These are phyloP conservation scores for Phytopythium vexans DNA, from an alignment of 352 stramenopile species.

Conservation along the genomic window DNA sequence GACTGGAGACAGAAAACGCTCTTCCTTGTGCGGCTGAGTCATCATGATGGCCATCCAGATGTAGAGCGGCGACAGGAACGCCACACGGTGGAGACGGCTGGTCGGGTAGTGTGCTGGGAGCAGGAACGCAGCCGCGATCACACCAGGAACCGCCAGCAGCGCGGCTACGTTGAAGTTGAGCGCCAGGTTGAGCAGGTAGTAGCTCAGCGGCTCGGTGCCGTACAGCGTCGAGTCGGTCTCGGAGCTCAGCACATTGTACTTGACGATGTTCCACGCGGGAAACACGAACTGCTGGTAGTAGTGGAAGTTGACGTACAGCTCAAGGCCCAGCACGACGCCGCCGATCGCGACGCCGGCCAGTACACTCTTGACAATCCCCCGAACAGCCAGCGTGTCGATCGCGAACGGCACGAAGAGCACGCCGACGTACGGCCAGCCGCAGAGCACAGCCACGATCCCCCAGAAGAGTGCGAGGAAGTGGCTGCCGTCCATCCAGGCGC, in stretches of 20 bases:
- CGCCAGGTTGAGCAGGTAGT: conserved; percentile 95
- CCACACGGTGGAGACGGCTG: conserved; percentile 22
- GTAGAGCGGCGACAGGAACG: conserved; percentile 69
- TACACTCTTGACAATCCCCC: conserved; percentile 51
- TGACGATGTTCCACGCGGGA: conserved; percentile 92
- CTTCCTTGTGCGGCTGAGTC: conserved; percentile 97
- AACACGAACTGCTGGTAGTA: conserved; percentile 71
- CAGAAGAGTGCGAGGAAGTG: conserved; percentile 80
- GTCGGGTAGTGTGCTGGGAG: conserved; percentile 35
- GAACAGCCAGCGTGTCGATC: conserved; percentile 66
- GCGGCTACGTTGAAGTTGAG: conserved; percentile 95
- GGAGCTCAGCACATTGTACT: conserved; percentile 93
- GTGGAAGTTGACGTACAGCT: conserved; percentile 83
- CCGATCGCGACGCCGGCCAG: conserved; percentile 60
- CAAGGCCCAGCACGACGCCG: conserved; percentile 60
- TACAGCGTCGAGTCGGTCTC: conserved; percentile 97
- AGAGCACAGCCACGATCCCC: conserved; percentile 90
- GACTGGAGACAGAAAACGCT: conserved; percentile 96
- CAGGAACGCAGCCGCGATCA: conserved; percentile 16
- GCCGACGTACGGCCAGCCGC: conserved; percentile 97
- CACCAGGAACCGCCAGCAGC: conserved; percentile 56
- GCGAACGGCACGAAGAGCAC: conserved; percentile 95
- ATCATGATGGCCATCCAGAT: conserved; percentile 94
- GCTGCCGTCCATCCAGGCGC: conserved; percentile 73
- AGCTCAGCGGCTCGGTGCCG: conserved; percentile 92